These are phyloP conservation scores for Discostella pseudostelligera DNA, from an alignment of 108 stramenopile genomes.

Conservation along the genomic window DNA sequence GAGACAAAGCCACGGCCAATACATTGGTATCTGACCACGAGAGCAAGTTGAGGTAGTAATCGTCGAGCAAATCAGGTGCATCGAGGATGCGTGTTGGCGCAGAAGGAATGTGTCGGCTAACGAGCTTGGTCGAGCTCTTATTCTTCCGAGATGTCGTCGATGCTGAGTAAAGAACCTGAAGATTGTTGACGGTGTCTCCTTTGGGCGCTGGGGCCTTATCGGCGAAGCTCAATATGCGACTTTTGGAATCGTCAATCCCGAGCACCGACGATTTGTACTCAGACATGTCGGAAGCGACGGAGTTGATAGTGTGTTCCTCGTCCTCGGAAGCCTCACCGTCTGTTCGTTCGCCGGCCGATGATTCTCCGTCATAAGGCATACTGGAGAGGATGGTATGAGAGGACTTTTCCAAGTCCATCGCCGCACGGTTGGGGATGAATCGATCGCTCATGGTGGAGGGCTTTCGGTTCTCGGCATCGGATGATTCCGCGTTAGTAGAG, in stretches of 20 bases:
- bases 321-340: conserved; percentile 89
- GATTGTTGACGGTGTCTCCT: conserved; percentile 94
- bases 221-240: conserved; percentile 89
- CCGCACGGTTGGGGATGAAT: conserved; percentile 84
- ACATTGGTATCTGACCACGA: conserved; percentile 93
- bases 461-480: conserved; percentile 33
- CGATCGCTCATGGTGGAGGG: conserved; percentile 57
- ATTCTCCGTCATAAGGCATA: conserved; percentile 17
- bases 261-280: conserved; percentile 59
- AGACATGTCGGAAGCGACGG: conserved; percentile 55
- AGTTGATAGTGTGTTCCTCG: conserved; percentile 45
- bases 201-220: conserved; percentile 95
- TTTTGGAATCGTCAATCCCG: conserved; percentile 65
- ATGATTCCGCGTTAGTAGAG: conserved; percentile 13
- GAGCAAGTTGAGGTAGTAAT: conserved; percentile 98
- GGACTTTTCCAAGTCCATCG: conserved; percentile 75
- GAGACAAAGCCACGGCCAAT: conserved; percentile 95
- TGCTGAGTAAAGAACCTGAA: conserved; percentile 93
- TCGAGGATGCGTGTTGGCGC: conserved; percentile 95
- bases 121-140: conserved; percentile 47
- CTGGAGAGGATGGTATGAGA: conserved; percentile 61
- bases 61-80: conserved; percentile 97
- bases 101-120: conserved; percentile 78
- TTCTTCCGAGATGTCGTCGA: conserved; percentile 66
- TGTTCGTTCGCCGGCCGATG: conserved; percentile 47